Evolutionary conservation across 164 flowering plant genomes (phyloP).

Genomic region (Kalanchoe fedtschenkoi): DNA sequence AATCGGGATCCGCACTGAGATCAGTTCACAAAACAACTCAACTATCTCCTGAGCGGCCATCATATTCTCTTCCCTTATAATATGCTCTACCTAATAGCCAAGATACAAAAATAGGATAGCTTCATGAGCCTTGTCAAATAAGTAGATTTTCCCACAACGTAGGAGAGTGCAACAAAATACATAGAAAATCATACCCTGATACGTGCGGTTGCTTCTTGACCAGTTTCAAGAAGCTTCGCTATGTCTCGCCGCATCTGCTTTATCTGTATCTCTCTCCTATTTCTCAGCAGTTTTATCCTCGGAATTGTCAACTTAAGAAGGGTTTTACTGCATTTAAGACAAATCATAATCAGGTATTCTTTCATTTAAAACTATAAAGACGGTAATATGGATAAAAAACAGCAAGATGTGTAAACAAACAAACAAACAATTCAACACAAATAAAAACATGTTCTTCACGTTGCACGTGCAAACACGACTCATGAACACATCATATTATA

Average conservation of each 20-base stretch:
- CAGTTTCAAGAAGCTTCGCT: constrained; percentile 85
- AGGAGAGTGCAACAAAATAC: neutral
- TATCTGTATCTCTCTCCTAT: constrained; percentile 75
- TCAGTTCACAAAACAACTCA: constrained; percentile 90
- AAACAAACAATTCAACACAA: too few species aligned
- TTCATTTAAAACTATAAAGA: neutral
- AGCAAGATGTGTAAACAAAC: neutral
- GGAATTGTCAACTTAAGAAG: constrained; percentile 82
- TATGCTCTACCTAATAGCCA: constrained; percentile 79
- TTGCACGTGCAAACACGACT: too few species aligned
- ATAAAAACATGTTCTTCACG: too few species aligned
- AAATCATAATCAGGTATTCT: neutral
- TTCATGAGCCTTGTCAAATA: neutral
- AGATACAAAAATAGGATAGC: neutral
- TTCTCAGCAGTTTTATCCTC: constrained; percentile 77
- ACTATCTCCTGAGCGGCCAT: constrained; percentile 96
- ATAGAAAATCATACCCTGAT: constrained; percentile 47
- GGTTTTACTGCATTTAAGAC: constrained; percentile 50
- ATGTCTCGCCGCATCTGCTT: constrained; percentile 87
- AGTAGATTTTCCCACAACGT: neutral
- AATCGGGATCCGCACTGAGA: constrained; percentile 85
- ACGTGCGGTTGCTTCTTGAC: constrained; percentile 96
- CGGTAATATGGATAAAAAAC: neutral
- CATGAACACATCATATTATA: too few species aligned
- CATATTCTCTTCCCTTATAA: constrained; percentile 93